These are phyloP conservation scores for Coprinellus aureogranulatus DNA, from an alignment of 768 basidiomycete genomes.

Conservation along the genomic window DNA sequence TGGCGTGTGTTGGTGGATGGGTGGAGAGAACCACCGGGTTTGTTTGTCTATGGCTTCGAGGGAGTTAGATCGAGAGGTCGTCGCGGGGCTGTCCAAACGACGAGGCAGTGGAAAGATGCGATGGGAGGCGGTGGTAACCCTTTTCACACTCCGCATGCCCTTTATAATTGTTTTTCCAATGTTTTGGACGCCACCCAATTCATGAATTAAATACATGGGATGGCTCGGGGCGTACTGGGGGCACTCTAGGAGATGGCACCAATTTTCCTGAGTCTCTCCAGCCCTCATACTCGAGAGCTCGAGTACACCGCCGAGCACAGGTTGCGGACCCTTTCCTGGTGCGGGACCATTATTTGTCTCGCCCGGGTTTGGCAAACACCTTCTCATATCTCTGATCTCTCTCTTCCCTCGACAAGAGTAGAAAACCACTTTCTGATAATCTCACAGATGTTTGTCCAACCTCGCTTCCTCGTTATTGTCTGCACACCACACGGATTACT, in stretches of 20 bases:
- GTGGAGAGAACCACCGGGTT: not conserved
- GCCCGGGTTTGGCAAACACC: not conserved
- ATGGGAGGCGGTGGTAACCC: slow-evolving; percentile 2
- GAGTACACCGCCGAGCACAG: not conserved
- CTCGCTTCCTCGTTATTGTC: no score
- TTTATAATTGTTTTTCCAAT: not conserved
- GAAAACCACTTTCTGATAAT: no score
- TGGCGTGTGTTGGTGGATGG: not conserved
- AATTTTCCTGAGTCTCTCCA: not conserved
- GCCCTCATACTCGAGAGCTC: not conserved
- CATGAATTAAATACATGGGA: not conserved
- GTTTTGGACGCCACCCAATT: not conserved
- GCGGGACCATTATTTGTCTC: not conserved
- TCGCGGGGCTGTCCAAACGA: slow-evolving; percentile 4
- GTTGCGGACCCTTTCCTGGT: not conserved
- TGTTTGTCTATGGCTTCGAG: slow-evolving; percentile 1
- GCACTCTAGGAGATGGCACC: not conserved
- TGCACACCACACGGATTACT: no score
- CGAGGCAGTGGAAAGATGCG: slow-evolving; percentile 6
- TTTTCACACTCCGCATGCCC: not conserved
- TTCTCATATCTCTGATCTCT: not conserved
- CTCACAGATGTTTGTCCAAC: no score
- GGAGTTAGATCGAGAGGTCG: not conserved
- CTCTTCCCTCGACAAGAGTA: no score
- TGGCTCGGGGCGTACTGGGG: not conserved